phyloP scores from a whole-genome alignment of 805 yeast species.

The Wickerhamiella bombiphila region DNA sequence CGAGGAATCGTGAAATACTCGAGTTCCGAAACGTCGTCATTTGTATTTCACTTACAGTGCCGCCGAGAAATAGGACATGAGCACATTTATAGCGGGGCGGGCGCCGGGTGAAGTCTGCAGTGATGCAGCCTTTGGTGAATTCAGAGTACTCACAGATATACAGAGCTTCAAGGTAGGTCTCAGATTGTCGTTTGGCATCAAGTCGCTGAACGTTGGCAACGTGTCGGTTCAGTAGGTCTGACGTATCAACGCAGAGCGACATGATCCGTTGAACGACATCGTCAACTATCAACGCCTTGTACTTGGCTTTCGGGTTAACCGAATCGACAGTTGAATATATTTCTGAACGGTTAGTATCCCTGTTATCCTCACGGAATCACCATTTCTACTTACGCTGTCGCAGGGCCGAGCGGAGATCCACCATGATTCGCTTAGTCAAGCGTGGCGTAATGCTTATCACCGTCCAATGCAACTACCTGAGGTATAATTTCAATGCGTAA shows the following conservation, averaged over 20 bases:
- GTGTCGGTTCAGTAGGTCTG: slow-evolving; percentile 24
- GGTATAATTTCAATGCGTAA: neutral
- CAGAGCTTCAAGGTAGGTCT: slow-evolving; percentile 57
- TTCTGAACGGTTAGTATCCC: slow-evolving; percentile 1
- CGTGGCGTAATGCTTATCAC: no score
- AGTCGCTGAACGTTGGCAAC: slow-evolving; percentile 44
- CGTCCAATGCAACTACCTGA: neutral
- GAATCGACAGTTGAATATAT: slow-evolving; percentile 27
- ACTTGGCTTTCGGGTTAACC: slow-evolving; percentile 31
- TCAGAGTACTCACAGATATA: slow-evolving; percentile 60
- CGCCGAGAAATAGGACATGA: slow-evolving; percentile 51
- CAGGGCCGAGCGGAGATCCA: slow-evolving; percentile 4
- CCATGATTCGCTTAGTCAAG: no score
- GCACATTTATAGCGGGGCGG: slow-evolving; percentile 66
- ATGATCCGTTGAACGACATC: slow-evolving; percentile 17
- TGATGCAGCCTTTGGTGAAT: slow-evolving; percentile 59
- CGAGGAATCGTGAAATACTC: slow-evolving; percentile 17
- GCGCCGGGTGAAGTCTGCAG: slow-evolving; percentile 51
- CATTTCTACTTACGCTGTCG: slow-evolving; percentile 4
- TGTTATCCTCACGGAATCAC: no score
- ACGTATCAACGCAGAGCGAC: slow-evolving; percentile 25
- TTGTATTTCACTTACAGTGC: slow-evolving; percentile 9
- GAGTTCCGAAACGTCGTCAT: slow-evolving; percentile 18
- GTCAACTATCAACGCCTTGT: slow-evolving; percentile 24
- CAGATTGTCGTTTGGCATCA: slow-evolving; percentile 46